Evolutionary conservation across 2,329 filamentous ascomycete species (phyloP), one percentile per base, ranked within the genome.

Genomic region (Juglanconis sp.): DNA sequence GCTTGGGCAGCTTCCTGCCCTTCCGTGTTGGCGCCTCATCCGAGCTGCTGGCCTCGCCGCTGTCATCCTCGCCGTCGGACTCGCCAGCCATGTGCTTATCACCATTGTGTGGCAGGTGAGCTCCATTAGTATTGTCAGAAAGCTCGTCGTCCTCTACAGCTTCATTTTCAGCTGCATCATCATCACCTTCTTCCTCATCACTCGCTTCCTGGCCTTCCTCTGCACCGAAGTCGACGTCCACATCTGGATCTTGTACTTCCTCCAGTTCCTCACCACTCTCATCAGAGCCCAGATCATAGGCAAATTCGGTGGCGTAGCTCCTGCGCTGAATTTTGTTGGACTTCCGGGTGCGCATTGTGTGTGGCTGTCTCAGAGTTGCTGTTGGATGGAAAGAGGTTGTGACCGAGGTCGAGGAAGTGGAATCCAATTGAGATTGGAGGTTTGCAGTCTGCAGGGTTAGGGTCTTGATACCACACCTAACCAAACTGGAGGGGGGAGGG

Each of bases 261-360:
- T 61, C 49, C 9, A 52, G 51, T 30, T 56, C 61, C n/a, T 63
- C 57, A 15, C 56, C 58, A 13, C 51, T 57, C 30, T 62, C 60
- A 17, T 64, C 60, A 30, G 60, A 59, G 35, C 42, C 59, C 13
- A 60, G 50, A 32, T 54, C 57, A 32, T 59, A 55, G 10, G 46
- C 34, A 24, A 24, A 24, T 24, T 24, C 24, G 13, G 56, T 55
- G 13, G 51, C 53, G 32, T 62, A 63, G 35, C 50, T 62, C 30
- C 53, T 56, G 15, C 59, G 59, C 44, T 58, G 61, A n/a, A 47
- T 48, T 13, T 62, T 63, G 53, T 63, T 63, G 13, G 55, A 35
- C 46, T 59, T 61, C 13, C 62, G 59, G n/a, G 62, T 63, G 32
- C 62, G 59, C 62, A 63, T 63, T 15, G 5, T 53, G 24, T 8